These are phyloP conservation scores for Nemania serpens DNA, from an alignment of 2,329 filamentous ascomycete genomes.

Conservation along the genomic window DNA sequence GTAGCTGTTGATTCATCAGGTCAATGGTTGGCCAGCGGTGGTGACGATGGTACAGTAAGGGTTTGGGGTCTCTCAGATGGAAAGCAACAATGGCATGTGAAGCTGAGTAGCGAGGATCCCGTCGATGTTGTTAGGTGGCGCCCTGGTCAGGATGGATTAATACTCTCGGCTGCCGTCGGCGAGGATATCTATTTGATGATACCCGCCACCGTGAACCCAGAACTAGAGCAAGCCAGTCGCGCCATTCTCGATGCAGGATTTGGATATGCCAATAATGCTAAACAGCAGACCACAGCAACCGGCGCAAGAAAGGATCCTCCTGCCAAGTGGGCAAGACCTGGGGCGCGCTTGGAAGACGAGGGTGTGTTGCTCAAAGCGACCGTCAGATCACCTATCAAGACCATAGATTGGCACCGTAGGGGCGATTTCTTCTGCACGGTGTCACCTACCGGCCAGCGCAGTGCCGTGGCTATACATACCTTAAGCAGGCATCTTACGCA, in stretches of 20 bases:
- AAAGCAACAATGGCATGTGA: constrained; percentile 83
- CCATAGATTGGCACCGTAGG: constrained; percentile 89
- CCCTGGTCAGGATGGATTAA: constrained; percentile 76
- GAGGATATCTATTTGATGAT: constrained; percentile 87
- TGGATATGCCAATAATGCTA: constrained; percentile 79
- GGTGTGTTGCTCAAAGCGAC: constrained; percentile 82
- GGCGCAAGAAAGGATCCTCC: constrained; percentile 73
- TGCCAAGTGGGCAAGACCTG: constrained; percentile 83
- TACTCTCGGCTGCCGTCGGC: constrained; percentile 82
- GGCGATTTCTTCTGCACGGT: constrained; percentile 95
- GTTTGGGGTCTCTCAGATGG: constrained; percentile 89
- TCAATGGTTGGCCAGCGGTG: constrained; percentile 85
- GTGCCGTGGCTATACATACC: constrained; percentile 91
- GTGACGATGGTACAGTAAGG: constrained; percentile 89
- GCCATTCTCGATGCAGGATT: constrained; percentile 87
- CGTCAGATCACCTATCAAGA: constrained; percentile 80
- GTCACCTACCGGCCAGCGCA: constrained; percentile 76
- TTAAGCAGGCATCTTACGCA: constrained; percentile 94
- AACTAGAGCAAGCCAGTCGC: constrained; percentile 73
- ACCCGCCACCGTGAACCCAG: constrained; percentile 72
- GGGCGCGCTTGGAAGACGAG: constrained; percentile 71
- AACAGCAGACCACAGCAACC: constrained; percentile 57
- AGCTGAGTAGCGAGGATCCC: constrained; percentile 75
- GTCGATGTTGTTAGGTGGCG: constrained; percentile 91
- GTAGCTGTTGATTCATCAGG: constrained; percentile 85